Evolutionary conservation across 2,329 filamentous ascomycete genomes (phyloP).

Genomic region (Epicoccum nigrum): DNA sequence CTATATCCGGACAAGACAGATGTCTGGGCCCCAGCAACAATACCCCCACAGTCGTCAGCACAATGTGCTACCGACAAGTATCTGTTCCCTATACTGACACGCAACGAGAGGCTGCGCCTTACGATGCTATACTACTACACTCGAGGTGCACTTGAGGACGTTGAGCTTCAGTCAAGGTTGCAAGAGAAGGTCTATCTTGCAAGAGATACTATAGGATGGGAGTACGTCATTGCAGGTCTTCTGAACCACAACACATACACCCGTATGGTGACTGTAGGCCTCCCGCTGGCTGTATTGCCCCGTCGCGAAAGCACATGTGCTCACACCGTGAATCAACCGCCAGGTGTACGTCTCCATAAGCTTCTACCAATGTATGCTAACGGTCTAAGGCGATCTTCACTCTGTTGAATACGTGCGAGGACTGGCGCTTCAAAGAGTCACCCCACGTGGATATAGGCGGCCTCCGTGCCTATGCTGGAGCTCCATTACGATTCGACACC

Average conservation of each 20-base stretch:
- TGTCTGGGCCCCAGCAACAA: constrained; percentile 23
- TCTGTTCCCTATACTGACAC: constrained; percentile 44
- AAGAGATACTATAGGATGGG: constrained; percentile 53
- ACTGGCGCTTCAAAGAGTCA: constrained; percentile 54
- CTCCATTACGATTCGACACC: constrained; percentile 49
- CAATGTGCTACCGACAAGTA: constrained; percentile 35
- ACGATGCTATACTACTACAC: constrained; percentile 56
- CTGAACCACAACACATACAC: constrained; percentile 53
- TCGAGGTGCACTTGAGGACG: constrained; percentile 47
- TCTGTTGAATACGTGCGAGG: constrained; percentile 50
- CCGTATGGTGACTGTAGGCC: constrained; percentile 51
- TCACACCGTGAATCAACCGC: constrained; percentile 50
- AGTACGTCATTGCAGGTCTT: constrained; percentile 54
- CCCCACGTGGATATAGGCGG: constrained; percentile 52
- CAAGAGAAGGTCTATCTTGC: constrained; percentile 53
- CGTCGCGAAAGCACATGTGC: constrained; percentile 55
- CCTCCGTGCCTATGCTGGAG: constrained; percentile 52
- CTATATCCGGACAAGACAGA: constrained; percentile 27
- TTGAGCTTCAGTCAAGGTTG: constrained; percentile 50
- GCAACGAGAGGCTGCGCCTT: constrained; percentile 47
- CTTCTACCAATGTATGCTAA: constrained; percentile 1
- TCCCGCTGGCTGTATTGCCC: constrained; percentile 52
- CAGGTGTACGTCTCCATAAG: constrained; percentile 32
- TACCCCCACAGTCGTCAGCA: constrained; percentile 24
- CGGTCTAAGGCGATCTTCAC: constrained; percentile 47